Percentiles rank a stretch among this genome's conserved stretches.
Conservation (phyloP, 2,329 filamentous ascomycete genomes). For the Plenodomus tracheiphilus region DNA sequence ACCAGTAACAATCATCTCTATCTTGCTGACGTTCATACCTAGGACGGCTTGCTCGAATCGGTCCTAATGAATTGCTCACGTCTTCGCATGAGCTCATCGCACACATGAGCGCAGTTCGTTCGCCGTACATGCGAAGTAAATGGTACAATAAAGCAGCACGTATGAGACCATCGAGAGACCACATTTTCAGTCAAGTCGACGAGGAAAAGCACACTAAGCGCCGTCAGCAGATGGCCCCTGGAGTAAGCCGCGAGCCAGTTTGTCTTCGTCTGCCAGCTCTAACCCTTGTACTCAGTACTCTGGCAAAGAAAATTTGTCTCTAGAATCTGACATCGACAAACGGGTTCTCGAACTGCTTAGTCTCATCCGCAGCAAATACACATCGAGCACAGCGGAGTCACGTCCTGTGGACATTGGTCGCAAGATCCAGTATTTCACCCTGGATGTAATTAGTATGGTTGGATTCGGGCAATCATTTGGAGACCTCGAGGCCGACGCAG, state of each 20-base stretch:
- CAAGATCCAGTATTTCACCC: constrained; percentile 56
- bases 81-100: constrained; percentile 51
- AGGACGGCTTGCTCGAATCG: constrained; percentile 49
- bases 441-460: constrained; percentile 58
- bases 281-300: constrained; percentile 42
- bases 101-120: constrained; percentile 47
- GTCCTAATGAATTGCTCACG: constrained; percentile 53
- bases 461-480: constrained; percentile 57
- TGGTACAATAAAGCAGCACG: constrained; percentile 42
- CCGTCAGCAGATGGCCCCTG: constrained; percentile 53
- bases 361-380: constrained; percentile 53
- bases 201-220: constrained; percentile 49
- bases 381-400: constrained; percentile 10
- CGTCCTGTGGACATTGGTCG: constrained; percentile 49
- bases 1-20: background rate
- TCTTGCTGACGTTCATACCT: background rate
- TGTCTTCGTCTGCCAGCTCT: background rate
- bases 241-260: constrained; percentile 17
- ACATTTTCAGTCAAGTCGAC: constrained; percentile 55
- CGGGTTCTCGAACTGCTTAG: constrained; percentile 50
- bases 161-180: constrained; percentile 55
- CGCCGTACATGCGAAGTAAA: constrained; percentile 43
- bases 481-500: constrained; percentile 53
- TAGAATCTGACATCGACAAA: constrained; percentile 54
- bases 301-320: constrained; percentile 55